Conservation (phyloP, 2,329 filamentous ascomycete genomes). For the Colletotrichum agaves region DNA sequence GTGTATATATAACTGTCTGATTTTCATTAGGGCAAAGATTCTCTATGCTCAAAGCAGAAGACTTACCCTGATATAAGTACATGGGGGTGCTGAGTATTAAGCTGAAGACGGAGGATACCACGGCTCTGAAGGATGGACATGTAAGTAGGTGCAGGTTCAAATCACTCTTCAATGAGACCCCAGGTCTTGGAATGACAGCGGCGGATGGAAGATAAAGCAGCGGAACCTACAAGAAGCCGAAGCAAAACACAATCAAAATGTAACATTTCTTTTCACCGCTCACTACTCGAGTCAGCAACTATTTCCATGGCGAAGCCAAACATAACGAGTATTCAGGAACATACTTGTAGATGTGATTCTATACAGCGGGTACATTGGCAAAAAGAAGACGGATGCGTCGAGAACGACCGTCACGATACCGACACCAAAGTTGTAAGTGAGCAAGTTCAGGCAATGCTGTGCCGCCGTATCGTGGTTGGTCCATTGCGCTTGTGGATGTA, state of each 20-base stretch:
- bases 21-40: fast-evolving
- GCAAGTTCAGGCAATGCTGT: not conserved
- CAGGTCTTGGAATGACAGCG: too few species aligned
- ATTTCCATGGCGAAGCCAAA: not conserved
- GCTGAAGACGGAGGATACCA: conserved; percentile 11
- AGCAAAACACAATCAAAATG: not conserved
- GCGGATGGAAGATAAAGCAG: too few species aligned
- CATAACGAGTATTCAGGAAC: not conserved
- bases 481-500: conserved; percentile 7
- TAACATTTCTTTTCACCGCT: not conserved
- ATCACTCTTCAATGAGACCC: too few species aligned
- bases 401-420: not conserved
- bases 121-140: not conserved
- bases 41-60: too few species aligned
- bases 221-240: conserved; percentile 12
- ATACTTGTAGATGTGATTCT: conserved; percentile 17
- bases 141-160: not conserved
- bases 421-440: not conserved
- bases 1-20: conserved; percentile 11
- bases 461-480: conserved; percentile 7
- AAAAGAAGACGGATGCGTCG: conserved; percentile 2
- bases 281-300: not conserved
- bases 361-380: conserved; percentile 15
- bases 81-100: not conserved
- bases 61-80: conserved; percentile 1